A percentile compares a stretch with the other conserved stretches of the same genome.
phyloP scores from a whole-genome alignment of 805 yeast species.

The Saccharomycopsis fodiens region DNA sequence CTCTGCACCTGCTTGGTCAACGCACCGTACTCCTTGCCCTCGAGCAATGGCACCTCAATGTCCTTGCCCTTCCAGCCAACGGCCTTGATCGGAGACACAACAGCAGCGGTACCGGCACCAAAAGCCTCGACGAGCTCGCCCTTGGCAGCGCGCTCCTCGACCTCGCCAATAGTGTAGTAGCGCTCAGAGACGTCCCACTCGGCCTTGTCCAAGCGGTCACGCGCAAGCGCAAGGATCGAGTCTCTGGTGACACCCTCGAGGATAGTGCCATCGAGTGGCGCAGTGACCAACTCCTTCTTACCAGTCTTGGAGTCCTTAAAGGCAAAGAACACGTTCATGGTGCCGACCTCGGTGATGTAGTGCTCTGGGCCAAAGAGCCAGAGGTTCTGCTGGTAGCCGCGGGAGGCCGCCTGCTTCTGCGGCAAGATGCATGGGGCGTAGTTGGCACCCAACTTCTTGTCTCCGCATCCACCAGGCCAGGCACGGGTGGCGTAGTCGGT shows the following conservation, averaged over 20 bases:
- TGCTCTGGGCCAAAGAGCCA: slow-evolving; percentile 93
- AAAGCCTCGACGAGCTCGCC: slow-evolving; percentile 91
- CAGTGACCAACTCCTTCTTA: slow-evolving; percentile 86
- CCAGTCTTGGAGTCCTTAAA: slow-evolving; percentile 71
- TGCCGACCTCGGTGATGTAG: slow-evolving; percentile 90
- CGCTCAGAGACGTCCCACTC: slow-evolving; percentile 87
- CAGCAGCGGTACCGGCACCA: slow-evolving; percentile 97
- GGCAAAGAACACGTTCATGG: slow-evolving; percentile 91
- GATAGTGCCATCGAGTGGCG: slow-evolving; percentile 96
- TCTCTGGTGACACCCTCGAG: slow-evolving; percentile 96
- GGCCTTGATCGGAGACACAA: slow-evolving; percentile 86
- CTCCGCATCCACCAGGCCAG: slow-evolving; percentile 99
- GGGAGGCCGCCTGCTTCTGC: slow-evolving; percentile 78
- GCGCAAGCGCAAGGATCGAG: slow-evolving; percentile 70
- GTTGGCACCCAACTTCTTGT: slow-evolving; percentile 94
- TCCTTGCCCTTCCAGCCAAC: slow-evolving; percentile 73
- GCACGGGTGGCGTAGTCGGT: slow-evolving; percentile 96
- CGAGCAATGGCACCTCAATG: slow-evolving; percentile 71
- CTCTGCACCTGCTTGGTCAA: slow-evolving; percentile 69
- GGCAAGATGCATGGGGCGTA: slow-evolving; percentile 95
- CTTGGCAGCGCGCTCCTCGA: slow-evolving; percentile 63
- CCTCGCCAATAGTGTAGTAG: slow-evolving; percentile 73
- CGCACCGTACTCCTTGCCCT: slow-evolving; percentile 72
- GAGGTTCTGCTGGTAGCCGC: slow-evolving; percentile 93
- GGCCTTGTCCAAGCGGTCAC: slow-evolving; percentile 60